Base-by-base conservation (phyloP, 345 rosid species). In the Gossypium thurberi region DNA sequence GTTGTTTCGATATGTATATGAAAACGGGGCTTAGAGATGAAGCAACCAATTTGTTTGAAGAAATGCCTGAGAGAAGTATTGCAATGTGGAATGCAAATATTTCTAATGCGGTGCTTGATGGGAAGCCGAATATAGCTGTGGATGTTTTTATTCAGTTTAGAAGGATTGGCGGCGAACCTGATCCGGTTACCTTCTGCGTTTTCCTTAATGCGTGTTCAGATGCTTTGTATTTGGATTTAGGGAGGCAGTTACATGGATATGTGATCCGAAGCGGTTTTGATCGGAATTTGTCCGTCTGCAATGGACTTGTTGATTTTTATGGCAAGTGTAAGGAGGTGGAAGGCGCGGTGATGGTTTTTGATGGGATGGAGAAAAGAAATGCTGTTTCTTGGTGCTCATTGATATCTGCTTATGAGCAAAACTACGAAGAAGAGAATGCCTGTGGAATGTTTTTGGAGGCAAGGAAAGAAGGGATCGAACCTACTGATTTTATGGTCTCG, bases 351-450 rank as follows among this genome's bases (percentile, higher is more conserved):
- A 71, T 77, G 87, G 82, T 87, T 18, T 91, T 91, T 68, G 74
- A 78, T 52, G 76, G 77, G 62, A 90, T 90, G 82, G 79, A 66
- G n/a, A 66, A 51, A n/a, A 85, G 81, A 78, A 91, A 93, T 82
- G 83, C 75, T 46, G 97, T 93, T 82, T 88, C 98, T 20, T 93
- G 96, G 98, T 87, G 97, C 65, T 85, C 96, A 3, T 21, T 91
- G 81, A 81, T 87, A 68, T 86, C 91, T 71, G 85, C 83, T 9
- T 90, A 74, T 72, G 88, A 86, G 79, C 96, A 89, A 80, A 93
- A 93, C 79, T 50, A 48, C 4, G 70, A 65, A 81, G 87, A 90
- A 69, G 97, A 88, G 85, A 87, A 82, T 75, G 92, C 96, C 10
- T 93, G 89, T 69, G 12, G 33, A 23, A 42, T 82, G 15, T 91